A percentile compares a stretch with the other conserved stretches of the same genome.
These are phyloP conservation scores for Geotrichum restrictum DNA, from an alignment of 1,139 yeast genomes.

Conservation along the genomic window DNA sequence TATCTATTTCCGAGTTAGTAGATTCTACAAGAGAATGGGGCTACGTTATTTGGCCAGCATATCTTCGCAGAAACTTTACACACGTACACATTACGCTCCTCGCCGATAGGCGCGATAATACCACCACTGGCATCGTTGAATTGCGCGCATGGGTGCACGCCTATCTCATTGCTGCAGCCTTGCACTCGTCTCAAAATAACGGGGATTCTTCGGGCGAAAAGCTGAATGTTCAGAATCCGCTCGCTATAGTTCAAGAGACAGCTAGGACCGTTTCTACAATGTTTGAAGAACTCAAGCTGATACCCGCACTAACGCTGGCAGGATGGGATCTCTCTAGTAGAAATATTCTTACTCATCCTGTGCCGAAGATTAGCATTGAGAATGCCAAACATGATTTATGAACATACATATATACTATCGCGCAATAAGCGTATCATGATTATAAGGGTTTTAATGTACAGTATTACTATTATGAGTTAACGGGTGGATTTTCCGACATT, in stretches of 20 bases:
- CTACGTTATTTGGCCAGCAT: constrained; percentile 27
- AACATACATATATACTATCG: too few relatives aligned
- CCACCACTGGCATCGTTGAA: constrained; percentile 24
- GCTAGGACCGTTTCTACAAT: constrained; percentile 25
- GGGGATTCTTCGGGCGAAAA: not conserved
- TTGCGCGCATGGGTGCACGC: constrained; percentile 38
- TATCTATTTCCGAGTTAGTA: constrained; percentile 21
- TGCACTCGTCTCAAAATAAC: not conserved
- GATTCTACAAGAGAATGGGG: constrained; percentile 20
- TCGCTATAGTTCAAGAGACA: constrained; percentile 29
- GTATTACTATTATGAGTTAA: too few relatives aligned
- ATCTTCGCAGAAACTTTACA: constrained; percentile 17
- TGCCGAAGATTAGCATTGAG: constrained; percentile 15
- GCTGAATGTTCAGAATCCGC: constrained; percentile 17
- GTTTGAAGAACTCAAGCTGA: constrained; percentile 29
- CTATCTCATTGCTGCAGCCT: constrained; percentile 28
- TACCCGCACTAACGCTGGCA: constrained; percentile 25
- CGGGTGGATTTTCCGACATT: too few relatives aligned
- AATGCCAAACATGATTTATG: not conserved
- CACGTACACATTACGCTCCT: constrained; percentile 29
- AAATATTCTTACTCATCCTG: constrained; percentile 14
- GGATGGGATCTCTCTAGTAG: constrained; percentile 31
- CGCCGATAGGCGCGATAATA: constrained; percentile 8
- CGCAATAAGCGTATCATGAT: too few relatives aligned
- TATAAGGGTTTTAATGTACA: too few relatives aligned